These are phyloP conservation scores for Penicillium sp. DNA, from an alignment of 2,329 filamentous ascomycete genomes.

Conservation along the genomic window DNA sequence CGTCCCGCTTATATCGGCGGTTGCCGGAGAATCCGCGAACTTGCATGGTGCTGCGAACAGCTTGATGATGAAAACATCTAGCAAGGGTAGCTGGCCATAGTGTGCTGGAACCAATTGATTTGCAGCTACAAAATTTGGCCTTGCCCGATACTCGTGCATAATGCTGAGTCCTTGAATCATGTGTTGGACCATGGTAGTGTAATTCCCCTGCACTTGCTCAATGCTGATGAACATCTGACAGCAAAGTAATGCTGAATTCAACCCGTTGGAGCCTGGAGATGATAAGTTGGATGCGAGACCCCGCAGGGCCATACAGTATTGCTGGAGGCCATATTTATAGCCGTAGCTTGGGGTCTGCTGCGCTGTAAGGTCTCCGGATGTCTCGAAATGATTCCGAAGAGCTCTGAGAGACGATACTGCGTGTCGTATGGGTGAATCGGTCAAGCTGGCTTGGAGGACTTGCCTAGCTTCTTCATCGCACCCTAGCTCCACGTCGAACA, in stretches of 20 bases:
- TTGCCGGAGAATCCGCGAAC: constrained; percentile 2
- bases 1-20: background rate
- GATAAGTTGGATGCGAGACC: constrained; percentile 10
- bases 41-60: constrained; percentile 12
- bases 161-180: constrained; percentile 10
- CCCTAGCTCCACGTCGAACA: constrained; percentile 5
- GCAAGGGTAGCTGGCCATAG: constrained; percentile 1
- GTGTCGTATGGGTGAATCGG: constrained; percentile 8
- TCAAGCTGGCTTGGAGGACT: constrained; percentile 11
- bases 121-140: background rate
- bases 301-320: constrained; percentile 3
- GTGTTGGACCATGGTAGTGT: constrained; percentile 7
- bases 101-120: background rate
- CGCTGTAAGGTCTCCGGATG: background rate
- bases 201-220: constrained; percentile 11
- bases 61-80: constrained; percentile 14
- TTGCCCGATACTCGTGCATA: constrained; percentile 10
- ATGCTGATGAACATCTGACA: constrained; percentile 14
- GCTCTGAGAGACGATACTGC: constrained; percentile 9
- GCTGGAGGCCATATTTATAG: constrained; percentile 8
- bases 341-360: background rate
- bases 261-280: background rate
- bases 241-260: constrained; percentile 13
- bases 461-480: constrained; percentile 10
- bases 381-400: constrained; percentile 9